These are phyloP conservation scores for Gyrodon lividus DNA, from an alignment of 768 basidiomycete genomes.

Conservation along the genomic window DNA sequence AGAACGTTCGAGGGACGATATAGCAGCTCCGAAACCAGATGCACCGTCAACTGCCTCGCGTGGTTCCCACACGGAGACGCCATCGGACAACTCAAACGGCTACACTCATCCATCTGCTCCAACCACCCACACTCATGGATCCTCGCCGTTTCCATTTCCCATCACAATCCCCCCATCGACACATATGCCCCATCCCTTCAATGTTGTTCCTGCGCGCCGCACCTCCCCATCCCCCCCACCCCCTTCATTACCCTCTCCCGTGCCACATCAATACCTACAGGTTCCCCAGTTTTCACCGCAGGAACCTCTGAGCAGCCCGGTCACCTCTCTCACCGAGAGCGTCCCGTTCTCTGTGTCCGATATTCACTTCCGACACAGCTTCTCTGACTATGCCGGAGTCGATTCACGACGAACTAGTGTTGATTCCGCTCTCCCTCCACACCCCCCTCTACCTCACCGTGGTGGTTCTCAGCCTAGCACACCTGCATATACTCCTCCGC, in stretches of 20 bases:
- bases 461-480: constrained; percentile 19
- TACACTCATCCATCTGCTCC: constrained; percentile 17
- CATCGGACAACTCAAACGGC: constrained; percentile 25
- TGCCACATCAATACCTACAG: constrained; percentile 25
- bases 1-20: constrained; percentile 18
- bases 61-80: constrained; percentile 18
- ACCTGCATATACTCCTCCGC: constrained; percentile 18
- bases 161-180: constrained; percentile 45
- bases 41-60: constrained; percentile 33
- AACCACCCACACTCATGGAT: constrained; percentile 24
- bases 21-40: constrained; percentile 24
- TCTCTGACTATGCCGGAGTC: constrained; percentile 28
- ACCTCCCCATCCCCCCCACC: constrained; percentile 21
- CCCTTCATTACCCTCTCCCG: constrained; percentile 4
- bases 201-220: constrained; percentile 13
- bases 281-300: constrained; percentile 26
- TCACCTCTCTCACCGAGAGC: constrained; percentile 56
- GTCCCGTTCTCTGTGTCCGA: constrained; percentile 57
- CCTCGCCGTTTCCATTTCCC: constrained; percentile 44
- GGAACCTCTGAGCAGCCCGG: constrained; percentile 24
- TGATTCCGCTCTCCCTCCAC: constrained; percentile 40
- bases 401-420: constrained; percentile 35
- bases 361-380: constrained; percentile 46
- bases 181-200: constrained; percentile 25
- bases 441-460: constrained; percentile 38